phyloP scores from a whole-genome alignment of 1,139 yeast genomes.

The Yamadazyma sp. region DNA sequence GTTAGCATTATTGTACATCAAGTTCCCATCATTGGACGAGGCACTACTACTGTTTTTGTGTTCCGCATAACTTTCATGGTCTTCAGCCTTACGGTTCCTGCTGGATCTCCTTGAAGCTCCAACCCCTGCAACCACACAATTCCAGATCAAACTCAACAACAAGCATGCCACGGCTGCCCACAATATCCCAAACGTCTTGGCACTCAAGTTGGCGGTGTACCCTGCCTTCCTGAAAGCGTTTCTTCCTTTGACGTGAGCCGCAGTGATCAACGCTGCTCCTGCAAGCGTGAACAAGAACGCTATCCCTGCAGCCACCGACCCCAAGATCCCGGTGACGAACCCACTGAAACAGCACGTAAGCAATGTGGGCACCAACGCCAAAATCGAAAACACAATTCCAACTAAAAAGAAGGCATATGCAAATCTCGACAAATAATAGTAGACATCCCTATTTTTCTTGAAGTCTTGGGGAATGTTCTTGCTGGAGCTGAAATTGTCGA shows the following conservation, averaged over 20 bases:
- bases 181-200: slow-evolving; percentile 57
- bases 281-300: slow-evolving; percentile 55
- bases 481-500: slow-evolving; percentile 48
- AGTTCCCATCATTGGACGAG: slow-evolving; percentile 9
- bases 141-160: slow-evolving; percentile 24
- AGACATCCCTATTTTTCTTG: slow-evolving; percentile 42
- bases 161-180: slow-evolving; percentile 62
- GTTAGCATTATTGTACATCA: slow-evolving; percentile 3
- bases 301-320: slow-evolving; percentile 21
- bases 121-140: slow-evolving; percentile 14
- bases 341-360: slow-evolving; percentile 22
- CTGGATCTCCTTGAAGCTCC: slow-evolving; percentile 14
- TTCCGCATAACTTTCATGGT: slow-evolving; percentile 15
- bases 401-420: slow-evolving; percentile 69
- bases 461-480: slow-evolving; percentile 48
- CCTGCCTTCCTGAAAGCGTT: slow-evolving; percentile 53
- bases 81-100: slow-evolving; percentile 8
- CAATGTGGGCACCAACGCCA: slow-evolving; percentile 44
- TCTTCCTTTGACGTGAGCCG: slow-evolving; percentile 63
- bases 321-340: slow-evolving; percentile 27
- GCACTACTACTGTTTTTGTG: slow-evolving; percentile 13
- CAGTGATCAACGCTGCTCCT: slow-evolving; percentile 65
- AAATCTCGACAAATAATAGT: slow-evolving; percentile 63
- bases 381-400: slow-evolving; percentile 54
- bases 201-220: slow-evolving; percentile 51